Evolutionary conservation across 2,329 filamentous ascomycete genomes (phyloP), one percentile per base, ranked within the genome.

Genomic region (Whalleya microplaca): DNA sequence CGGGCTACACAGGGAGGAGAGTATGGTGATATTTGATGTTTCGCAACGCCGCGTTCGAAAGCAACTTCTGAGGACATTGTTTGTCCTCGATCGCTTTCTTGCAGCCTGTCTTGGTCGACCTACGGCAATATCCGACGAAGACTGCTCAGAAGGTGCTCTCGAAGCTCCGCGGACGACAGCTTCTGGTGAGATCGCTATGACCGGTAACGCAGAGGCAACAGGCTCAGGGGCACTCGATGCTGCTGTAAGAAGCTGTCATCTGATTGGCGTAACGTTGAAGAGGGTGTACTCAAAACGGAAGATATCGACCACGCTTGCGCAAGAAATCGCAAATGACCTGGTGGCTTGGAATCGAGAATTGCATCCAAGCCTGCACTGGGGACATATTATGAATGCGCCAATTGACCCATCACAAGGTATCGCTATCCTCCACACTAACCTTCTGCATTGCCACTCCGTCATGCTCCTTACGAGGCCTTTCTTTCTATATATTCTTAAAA

Each of bases 401-500:
- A 66, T 70, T 21, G 66, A 73, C 40, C 73, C 79, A n/a, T 75
- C 75, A 19, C 76, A 84, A 57, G 80, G 81, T 2, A 80, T 88
- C 32, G 81, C 83, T 3, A 80, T 85, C n/a, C 71, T 89, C 5
- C 86, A 89, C 61, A 75, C 82, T 55, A 86, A 87, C 56, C 73
- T 89, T 21, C 74, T 88, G 37, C 83, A 87, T 55, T 83, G 80
- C 53, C 85, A 89, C 66, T 83, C 84, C 0, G 79, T 87, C 42
- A 80, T 89, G 21, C 75, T 89, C 0, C 76, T 89, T 1, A 86
- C 84, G 1, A 77, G 86, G 23, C 86, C 87, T 0, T 88, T 89
- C 67, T 85, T 88, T 55, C 72, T 88, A 14, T 83, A 80, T 55
- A 76, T 85, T 12, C 75, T 86, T 41, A 83, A 76, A 53, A 72